Percentiles rank a stretch among this genome's conserved stretches.
Conservation (phyloP, 164 flowering plant genomes). For the Vitis vinifera region DNA sequence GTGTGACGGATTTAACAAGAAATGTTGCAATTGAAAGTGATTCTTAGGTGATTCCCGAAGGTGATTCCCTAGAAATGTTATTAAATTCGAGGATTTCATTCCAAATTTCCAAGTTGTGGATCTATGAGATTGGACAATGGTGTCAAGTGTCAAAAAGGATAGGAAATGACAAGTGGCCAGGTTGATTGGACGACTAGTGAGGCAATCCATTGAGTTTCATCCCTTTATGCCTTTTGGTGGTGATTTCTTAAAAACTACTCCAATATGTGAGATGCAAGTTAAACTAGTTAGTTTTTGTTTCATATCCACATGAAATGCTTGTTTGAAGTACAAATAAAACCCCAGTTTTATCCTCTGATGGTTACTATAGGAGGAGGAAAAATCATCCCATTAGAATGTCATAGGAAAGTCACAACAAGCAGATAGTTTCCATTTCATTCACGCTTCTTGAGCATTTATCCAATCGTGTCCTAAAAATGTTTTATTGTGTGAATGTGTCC, state of each 20-base stretch:
- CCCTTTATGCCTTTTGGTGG: constrained; percentile 82
- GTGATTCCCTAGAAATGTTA: constrained; percentile 59
- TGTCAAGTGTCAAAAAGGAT: constrained; percentile 35
- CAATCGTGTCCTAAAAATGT: constrained; percentile 28
- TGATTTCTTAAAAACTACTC: constrained; percentile 68
- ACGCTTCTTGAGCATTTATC: constrained; percentile 22
- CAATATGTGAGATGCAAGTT: constrained; percentile 68
- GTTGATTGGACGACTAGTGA: constrained; percentile 64
- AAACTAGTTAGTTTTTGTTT: constrained; percentile 83
- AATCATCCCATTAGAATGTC: constrained; percentile 78
- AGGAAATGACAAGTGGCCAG: constrained; percentile 48
- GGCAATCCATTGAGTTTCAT: constrained; percentile 69
- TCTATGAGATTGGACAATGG: constrained; percentile 89
- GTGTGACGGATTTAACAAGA: constrained; percentile 28
- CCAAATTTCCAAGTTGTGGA: constrained; percentile 41
- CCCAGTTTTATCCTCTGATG: constrained; percentile 33
- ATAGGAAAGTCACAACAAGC: constrained; percentile 27
- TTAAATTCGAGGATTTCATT: constrained; percentile 31
- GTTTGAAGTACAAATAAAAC: constrained; percentile 28
- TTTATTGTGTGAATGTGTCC: constrained; percentile 65
- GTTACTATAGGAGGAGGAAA: constrained; percentile 69
- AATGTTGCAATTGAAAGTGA: constrained; percentile 41
- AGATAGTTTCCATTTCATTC: constrained; percentile 27
- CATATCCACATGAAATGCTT: constrained; percentile 30
- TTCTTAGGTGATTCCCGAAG: constrained; percentile 22